phyloP scores from a whole-genome alignment of 139 green algal species.

The Zygnema circumcarinatum region DNA sequence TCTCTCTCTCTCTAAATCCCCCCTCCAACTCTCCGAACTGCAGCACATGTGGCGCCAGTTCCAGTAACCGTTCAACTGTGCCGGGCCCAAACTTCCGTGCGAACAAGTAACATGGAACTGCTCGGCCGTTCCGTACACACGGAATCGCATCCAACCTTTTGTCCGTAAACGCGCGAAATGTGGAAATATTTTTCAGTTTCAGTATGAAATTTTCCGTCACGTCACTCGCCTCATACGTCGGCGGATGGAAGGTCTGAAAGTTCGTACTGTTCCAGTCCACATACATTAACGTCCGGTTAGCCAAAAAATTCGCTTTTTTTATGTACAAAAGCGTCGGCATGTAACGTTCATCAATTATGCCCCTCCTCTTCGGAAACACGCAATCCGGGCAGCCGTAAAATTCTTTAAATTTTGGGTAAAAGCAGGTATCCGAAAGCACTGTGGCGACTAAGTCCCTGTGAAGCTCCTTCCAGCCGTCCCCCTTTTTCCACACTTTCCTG shows the following conservation, averaged over 20 bases:
- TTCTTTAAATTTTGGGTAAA: constrained; percentile 20
- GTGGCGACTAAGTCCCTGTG: not conserved
- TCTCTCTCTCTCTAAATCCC: too few relatives aligned
- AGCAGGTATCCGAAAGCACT: constrained; percentile 9
- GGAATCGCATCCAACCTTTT: not conserved
- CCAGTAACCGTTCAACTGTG: not conserved
- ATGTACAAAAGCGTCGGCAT: constrained; percentile 25
- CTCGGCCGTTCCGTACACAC: not conserved
- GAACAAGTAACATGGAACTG: not conserved
- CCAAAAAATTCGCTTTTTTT: not conserved
- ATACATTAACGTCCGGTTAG: constrained; percentile 23
- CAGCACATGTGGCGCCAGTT: not conserved
- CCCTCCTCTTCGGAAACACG: not conserved
- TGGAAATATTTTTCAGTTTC: not conserved
- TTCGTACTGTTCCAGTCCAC: constrained; percentile 1
- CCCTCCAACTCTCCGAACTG: too few relatives aligned
- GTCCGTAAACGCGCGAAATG: not conserved
- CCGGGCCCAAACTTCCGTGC: not conserved
- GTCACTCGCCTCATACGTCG: not conserved
- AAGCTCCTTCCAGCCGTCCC: constrained; percentile 29
- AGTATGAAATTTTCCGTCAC: not conserved
- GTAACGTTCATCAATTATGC: constrained; percentile 26
- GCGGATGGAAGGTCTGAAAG: not conserved
- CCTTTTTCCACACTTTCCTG: constrained; percentile 10
- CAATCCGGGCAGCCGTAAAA: constrained; percentile 4